Percentiles rank a stretch among this genome's conserved stretches.
Evolutionary conservation across 495 filamentous ascomycete genomes (phyloP).

Genomic region (Neurospora sp.): DNA sequence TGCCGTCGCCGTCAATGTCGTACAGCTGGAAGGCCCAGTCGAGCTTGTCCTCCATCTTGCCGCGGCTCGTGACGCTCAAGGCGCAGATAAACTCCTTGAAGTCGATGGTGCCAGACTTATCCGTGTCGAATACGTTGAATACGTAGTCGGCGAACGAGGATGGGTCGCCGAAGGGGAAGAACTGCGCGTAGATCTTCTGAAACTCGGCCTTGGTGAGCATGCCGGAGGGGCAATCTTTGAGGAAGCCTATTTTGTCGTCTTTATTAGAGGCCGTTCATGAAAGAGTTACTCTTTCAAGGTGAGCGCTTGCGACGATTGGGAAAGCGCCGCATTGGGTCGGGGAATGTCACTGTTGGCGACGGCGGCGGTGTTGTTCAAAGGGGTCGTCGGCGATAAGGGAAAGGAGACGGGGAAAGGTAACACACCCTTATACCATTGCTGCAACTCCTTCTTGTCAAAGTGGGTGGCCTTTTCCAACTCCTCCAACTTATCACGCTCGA

Average conservation of each 20-base stretch:
- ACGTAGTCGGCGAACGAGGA: constrained; percentile 97
- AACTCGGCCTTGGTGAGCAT: constrained; percentile 97
- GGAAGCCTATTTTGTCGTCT: constrained; percentile 55
- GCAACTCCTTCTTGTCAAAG: constrained; percentile 99
- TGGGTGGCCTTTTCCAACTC: constrained; percentile 94
- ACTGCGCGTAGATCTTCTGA: constrained; percentile 98
- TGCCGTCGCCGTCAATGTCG: constrained; percentile 96
- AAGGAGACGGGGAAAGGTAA: neutral
- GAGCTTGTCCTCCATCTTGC: constrained; percentile 98
- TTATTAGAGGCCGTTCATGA: neutral
- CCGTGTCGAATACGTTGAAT: constrained; percentile 96
- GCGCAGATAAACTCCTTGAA: constrained; percentile 99
- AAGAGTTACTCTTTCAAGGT: neutral
- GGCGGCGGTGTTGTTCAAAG: neutral
- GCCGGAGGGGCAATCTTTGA: constrained; percentile 95
- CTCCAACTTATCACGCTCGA: constrained; percentile 85
- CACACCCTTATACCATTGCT: constrained; percentile 99
- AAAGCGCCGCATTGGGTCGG: too few relatives aligned
- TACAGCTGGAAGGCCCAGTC: constrained; percentile 99
- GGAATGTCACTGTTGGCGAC: neutral
- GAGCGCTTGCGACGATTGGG: neutral
- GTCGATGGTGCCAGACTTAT: constrained; percentile 94
- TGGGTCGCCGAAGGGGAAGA: constrained; percentile 97
- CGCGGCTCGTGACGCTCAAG: constrained; percentile 88
- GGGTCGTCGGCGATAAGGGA: neutral